Evolutionary conservation across 1,139 yeast species (phyloP).

Genomic region (Hyphopichia pseudoburtonii): DNA sequence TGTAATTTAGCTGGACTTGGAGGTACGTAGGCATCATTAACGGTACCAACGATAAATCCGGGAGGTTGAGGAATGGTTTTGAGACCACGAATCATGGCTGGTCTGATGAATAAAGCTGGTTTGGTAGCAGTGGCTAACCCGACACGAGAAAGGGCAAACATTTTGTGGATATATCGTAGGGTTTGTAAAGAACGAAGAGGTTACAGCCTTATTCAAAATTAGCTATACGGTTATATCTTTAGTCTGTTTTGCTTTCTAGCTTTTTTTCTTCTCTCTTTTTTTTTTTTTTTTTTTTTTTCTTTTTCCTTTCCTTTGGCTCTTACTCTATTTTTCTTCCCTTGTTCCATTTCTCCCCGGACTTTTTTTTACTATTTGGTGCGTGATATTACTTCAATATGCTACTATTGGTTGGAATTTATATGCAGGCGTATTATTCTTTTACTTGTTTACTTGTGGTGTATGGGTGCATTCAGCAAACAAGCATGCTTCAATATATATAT

Average conservation of each 20-base stretch:
- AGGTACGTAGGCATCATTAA: conserved; percentile 68
- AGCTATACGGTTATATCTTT: no score
- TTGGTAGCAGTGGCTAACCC: conserved; percentile 23
- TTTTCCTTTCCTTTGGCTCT: no score
- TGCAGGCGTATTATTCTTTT: background rate
- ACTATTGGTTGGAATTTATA: conserved; percentile 3
- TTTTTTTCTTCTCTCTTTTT: background rate
- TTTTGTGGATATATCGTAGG: no score
- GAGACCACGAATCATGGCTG: conserved; percentile 25
- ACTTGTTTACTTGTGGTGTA: background rate
- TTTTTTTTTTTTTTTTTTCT: background rate
- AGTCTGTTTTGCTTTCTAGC: no score
- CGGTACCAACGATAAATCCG: conserved; percentile 71
- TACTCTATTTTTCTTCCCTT: background rate
- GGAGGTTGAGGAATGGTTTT: conserved; percentile 61
- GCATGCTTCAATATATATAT: background rate
- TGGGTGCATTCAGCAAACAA: no score
- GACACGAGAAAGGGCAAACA: conserved; percentile 30
- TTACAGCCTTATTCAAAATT: no score
- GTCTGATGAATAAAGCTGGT: conserved; percentile 14
- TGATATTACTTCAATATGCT: conserved; percentile 1
- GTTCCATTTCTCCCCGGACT: conserved; percentile 6
- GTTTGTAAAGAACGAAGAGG: no score
- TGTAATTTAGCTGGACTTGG: conserved; percentile 56
- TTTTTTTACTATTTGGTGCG: background rate